Base-by-base conservation (phyloP, 805 yeast genomes). In the Alloascoidea africana region DNA sequence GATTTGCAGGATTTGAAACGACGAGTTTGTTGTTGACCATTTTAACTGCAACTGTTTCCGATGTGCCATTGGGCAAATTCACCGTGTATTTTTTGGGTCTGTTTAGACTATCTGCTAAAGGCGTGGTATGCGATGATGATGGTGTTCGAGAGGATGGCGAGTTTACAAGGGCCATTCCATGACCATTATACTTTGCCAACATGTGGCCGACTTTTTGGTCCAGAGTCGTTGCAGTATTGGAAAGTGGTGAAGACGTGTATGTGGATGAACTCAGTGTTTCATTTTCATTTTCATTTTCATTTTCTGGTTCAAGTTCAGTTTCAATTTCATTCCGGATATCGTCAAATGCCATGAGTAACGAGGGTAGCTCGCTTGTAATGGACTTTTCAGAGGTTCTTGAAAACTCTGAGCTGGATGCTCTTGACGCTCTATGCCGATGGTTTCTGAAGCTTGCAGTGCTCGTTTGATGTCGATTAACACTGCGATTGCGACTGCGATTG, bases 331-430 rank as follows among this genome's bases (percentile, higher is more conserved):
- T n/a, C n/a, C n/a, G n/a, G n/a, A n/a, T n/a, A n/a, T 23, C 30
- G n/a, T 23, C 30, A 23, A 23, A 23, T 8, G 30, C 30, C 8
- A n/a, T n/a, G 13, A 23, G 8, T 23, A 23, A 23, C 8, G 30
- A 23, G n/a, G 30, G 30, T 23, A 23, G n/a, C n/a, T 23, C 30
- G n/a, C 30, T 23, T 23, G 30, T 23, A 23, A 23, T 23, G n/a
- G 30, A 23, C n/a, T 23, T 23, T 8, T 23, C n/a, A 23, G 30
- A 8, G 8, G 30, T 23, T 23, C 13, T 8, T 8, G 30, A 23
- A 23, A 23, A 8, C 8, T 23, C 30, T n/a, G 30, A 23, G 30
- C 13, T 8, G 8, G 30, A 23, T 8, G 30, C 8, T 8, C 30
- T 8, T n/a, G n/a, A n/a, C n/a, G n/a, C n/a, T n/a, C n/a, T n/a